phyloP scores from a whole-genome alignment of 306 rosid genomes.

The Glycine soja region DNA sequence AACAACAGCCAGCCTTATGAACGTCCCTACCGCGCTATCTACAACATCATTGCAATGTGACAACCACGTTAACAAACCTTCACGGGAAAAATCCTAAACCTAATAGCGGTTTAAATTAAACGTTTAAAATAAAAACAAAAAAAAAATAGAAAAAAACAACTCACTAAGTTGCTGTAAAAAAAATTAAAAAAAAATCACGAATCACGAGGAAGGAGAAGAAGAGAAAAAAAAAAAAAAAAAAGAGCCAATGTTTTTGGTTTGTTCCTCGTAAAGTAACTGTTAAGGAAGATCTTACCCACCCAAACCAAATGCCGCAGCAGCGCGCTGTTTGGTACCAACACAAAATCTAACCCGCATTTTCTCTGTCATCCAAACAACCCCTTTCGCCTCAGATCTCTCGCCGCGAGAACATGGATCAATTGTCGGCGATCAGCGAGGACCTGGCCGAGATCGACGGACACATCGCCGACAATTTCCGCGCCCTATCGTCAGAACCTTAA shows the following conservation, averaged over 20 bases:
- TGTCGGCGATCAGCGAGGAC: conserved; percentile 83
- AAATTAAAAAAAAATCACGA: background rate
- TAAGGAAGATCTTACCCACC: background rate
- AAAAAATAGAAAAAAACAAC: background rate
- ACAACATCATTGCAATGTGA: too few species aligned
- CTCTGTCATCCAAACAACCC: conserved; percentile 21
- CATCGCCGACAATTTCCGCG: conserved; percentile 81
- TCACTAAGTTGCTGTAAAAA: background rate
- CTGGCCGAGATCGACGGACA: conserved; percentile 93
- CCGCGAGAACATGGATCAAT: conserved; percentile 58
- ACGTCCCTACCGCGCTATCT: too few species aligned
- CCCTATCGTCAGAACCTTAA: conserved; percentile 64
- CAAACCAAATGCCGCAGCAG: background rate
- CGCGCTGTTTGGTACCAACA: conserved; percentile 16
- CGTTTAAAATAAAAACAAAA: too few species aligned
- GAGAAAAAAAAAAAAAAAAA: too few species aligned
- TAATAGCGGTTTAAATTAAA: too few species aligned
- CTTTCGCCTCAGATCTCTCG: conserved; percentile 40
- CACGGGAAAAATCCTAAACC: too few species aligned
- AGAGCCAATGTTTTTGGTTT: conserved; percentile 7
- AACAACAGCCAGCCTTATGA: background rate
- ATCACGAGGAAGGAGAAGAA: conserved; percentile 25
- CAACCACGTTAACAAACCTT: too few species aligned
- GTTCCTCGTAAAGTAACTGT: background rate
- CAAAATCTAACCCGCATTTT: background rate